These are phyloP conservation scores for Castanea mollissima DNA, from an alignment of 306 rosid genomes.

Conservation along the genomic window DNA sequence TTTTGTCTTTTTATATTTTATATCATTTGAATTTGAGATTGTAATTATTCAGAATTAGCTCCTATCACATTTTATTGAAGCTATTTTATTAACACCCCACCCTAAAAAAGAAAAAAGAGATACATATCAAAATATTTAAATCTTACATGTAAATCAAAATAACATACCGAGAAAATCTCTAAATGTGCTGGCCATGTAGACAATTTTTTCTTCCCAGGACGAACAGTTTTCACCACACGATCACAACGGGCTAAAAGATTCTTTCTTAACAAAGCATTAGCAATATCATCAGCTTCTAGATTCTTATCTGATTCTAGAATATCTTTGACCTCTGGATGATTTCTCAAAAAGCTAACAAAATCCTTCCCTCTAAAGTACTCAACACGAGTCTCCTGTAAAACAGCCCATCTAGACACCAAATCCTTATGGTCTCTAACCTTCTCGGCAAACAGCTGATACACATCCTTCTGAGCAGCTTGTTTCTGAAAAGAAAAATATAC, in stretches of 20 bases:
- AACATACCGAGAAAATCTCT: constrained; percentile 80
- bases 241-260: constrained; percentile 92
- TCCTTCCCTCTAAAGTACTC: constrained; percentile 98
- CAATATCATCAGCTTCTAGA: constrained; percentile 79
- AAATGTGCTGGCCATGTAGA: constrained; percentile 99
- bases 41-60: no score
- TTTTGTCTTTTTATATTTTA: no score
- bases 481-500: constrained; percentile 46
- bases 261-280: constrained; percentile 62
- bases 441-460: constrained; percentile 89
- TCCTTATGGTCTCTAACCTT: constrained; percentile 90
- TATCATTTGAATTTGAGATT: no score
- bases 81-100: no score
- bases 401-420: constrained; percentile 95
- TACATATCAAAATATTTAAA: not conserved
- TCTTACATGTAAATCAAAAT: not conserved
- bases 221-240: constrained; percentile 92
- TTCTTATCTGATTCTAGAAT: constrained; percentile 66
- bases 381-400: constrained; percentile 93
- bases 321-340: constrained; percentile 80
- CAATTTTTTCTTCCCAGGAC: constrained; percentile 93
- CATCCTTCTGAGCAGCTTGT: constrained; percentile 78
- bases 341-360: constrained; percentile 73
- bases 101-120: not conserved
- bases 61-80: no score